Conservation (phyloP, 805 yeast species). For the Kodamaea jinghongensis region DNA sequence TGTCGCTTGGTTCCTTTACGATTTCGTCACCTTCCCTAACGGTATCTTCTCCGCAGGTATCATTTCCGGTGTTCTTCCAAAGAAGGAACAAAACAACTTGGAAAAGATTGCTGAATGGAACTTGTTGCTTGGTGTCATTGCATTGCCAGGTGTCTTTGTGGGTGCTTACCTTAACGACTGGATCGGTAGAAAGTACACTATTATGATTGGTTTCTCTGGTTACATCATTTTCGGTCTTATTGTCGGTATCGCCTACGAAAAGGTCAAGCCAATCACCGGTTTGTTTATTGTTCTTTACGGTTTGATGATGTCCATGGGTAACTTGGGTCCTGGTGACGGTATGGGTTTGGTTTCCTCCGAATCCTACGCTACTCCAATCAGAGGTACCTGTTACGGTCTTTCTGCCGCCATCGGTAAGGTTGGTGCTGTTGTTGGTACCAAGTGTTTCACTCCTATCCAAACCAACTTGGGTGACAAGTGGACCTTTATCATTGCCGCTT, state of each 20-base stretch:
- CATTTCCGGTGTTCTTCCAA: constrained; percentile 48
- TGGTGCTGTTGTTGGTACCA: constrained; percentile 83
- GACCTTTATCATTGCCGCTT: constrained; percentile 80
- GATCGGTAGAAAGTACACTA: constrained; percentile 69
- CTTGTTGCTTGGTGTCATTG: constrained; percentile 58
- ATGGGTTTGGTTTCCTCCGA: constrained; percentile 70
- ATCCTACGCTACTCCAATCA: constrained; percentile 69
- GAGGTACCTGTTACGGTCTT: constrained; percentile 74
- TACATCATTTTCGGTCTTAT: constrained; percentile 70
- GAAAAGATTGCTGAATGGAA: constrained; percentile 72
- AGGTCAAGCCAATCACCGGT: constrained; percentile 55
- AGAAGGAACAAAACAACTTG: constrained; percentile 34
- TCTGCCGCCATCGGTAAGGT: constrained; percentile 80
- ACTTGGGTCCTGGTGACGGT: constrained; percentile 77
- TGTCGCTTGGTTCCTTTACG: constrained; percentile 77
- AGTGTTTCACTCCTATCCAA: constrained; percentile 68
- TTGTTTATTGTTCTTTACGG: constrained; percentile 73
- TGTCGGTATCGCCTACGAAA: constrained; percentile 61
- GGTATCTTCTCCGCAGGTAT: constrained; percentile 64
- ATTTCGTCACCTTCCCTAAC: constrained; percentile 78
- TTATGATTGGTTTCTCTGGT: constrained; percentile 69
- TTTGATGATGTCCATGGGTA: constrained; percentile 65
- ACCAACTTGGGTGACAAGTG: constrained; percentile 60
- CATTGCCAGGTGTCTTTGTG: constrained; percentile 69
- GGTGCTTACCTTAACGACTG: constrained; percentile 66